phyloP scores from a whole-genome alignment of 2,329 filamentous ascomycete species.

The Talaromyces funiculosus region DNA sequence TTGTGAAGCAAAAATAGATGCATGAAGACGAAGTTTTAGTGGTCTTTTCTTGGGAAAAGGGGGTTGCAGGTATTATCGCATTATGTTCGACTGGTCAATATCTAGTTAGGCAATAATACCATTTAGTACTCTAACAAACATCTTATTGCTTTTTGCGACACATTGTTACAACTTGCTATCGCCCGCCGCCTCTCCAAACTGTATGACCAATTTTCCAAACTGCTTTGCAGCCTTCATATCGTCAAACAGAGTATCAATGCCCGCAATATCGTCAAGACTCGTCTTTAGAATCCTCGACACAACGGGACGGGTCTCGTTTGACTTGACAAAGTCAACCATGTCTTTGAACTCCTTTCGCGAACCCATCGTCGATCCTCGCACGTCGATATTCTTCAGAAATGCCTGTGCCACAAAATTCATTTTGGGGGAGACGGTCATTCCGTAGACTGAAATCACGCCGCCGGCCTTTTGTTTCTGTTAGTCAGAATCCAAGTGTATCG shows the following conservation, averaged over 20 bases:
- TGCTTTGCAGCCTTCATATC: conserved; percentile 82
- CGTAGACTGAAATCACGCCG: conserved; percentile 79
- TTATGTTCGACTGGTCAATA: conserved; percentile 43
- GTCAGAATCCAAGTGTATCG: not conserved
- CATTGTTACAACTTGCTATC: conserved; percentile 32
- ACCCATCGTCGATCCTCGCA: conserved; percentile 85
- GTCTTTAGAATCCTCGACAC: conserved; percentile 64
- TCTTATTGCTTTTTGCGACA: not conserved
- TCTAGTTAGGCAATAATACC: conserved; percentile 58
- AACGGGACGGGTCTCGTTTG: conserved; percentile 68
- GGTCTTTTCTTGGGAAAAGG: not conserved
- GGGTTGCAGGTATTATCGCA: not conserved
- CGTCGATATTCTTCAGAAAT: conserved; percentile 79
- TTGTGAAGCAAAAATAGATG: not conserved
- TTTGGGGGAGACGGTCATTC: conserved; percentile 81
- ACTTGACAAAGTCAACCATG: conserved; percentile 76
- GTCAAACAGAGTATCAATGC: conserved; percentile 75
- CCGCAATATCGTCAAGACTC: conserved; percentile 68
- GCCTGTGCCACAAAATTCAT: conserved; percentile 84
- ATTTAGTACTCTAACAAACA: no score
- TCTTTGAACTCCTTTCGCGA: conserved; percentile 83
- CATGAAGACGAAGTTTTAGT: not conserved
- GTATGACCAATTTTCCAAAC: conserved; percentile 88
- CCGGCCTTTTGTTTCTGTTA: conserved; percentile 49
- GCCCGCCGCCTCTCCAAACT: conserved; percentile 46